Evolutionary conservation across 2,329 filamentous ascomycete species (phyloP), one percentile per base, ranked within the genome.

Genomic region (Aspergillus chevalieri): DNA sequence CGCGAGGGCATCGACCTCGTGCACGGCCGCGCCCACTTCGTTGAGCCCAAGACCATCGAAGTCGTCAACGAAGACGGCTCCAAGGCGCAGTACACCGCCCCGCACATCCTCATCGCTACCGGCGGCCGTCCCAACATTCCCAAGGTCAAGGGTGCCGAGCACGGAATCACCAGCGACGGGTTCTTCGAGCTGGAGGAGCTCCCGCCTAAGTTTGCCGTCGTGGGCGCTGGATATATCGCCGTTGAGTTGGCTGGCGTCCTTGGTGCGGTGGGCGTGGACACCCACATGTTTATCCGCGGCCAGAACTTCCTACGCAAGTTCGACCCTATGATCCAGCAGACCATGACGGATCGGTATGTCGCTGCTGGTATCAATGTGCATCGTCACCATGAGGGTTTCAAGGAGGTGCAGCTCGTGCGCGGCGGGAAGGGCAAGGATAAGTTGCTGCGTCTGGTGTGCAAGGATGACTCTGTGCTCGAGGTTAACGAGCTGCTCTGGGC

Each of bases 401-500:
- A 76, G 58, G 72, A 76, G 55, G 63, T 78, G 6, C 66, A 75
- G 51, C 67, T 73, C 43, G 52, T 76, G 38, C 67, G 68, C 14
- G 66, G 71, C 22, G 72, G 70, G 26, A 74, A 76, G 61, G 73
- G 71, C 24, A 66, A 72, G 51, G 69, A 74, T 48, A 77, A 76
- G 55, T 51, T 72, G 47, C 65, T 78, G 19, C 74, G 71, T 62
- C 61, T 75, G 49, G 66, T 74, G 30, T 60, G 59, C 43, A 64
- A 70, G 28, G 72, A 74, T 46, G 74, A 72, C 10, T 64, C 67
- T 17, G 71, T 71, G 47, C 52, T 75, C 45, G 68, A 73, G 48
- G 68, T 75, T 46, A 76, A 77, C 55, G 76, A 78, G 59, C 56
- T 78, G 12, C 64, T 78, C 41, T 78, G 75, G 75, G 75, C 75